Evolutionary conservation across 345 rosid genomes (phyloP).

Genomic region (Schrenkiella parvula): DNA sequence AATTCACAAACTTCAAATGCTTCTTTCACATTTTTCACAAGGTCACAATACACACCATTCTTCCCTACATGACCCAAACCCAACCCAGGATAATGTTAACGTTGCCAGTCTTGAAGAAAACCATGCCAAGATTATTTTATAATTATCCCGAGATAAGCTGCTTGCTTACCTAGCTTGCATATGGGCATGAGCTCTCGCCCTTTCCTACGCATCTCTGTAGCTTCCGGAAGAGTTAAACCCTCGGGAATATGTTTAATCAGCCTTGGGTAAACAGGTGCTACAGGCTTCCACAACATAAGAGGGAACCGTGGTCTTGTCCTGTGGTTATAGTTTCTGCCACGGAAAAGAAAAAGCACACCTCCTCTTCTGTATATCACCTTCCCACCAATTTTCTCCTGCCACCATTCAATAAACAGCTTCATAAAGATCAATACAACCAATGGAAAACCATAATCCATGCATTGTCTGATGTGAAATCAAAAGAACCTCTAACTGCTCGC

Average conservation of each 20-base stretch:
- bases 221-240: conserved; percentile 69
- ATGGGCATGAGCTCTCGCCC: conserved; percentile 72
- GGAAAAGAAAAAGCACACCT: conserved; percentile 72
- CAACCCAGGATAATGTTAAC: background rate
- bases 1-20: conserved; percentile 95
- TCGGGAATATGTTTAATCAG: conserved; percentile 63
- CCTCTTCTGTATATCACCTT: conserved; percentile 74
- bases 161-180: conserved; percentile 65
- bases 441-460: background rate
- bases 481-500: conserved; percentile 76
- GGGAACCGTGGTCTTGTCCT: conserved; percentile 76
- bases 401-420: conserved; percentile 14
- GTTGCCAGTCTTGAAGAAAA: background rate
- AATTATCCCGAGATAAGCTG: background rate
- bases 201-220: conserved; percentile 69
- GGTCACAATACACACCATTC: conserved; percentile 77
- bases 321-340: conserved; percentile 92
- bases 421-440: background rate
- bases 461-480: background rate
- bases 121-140: background rate
- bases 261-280: conserved; percentile 74
- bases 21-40: conserved; percentile 62
- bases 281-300: conserved; percentile 93
- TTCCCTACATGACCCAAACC: conserved; percentile 46
- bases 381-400: conserved; percentile 88